A percentile compares a stretch with the other conserved stretches of the same genome.
Conservation (phyloP, 495 filamentous ascomycete genomes). For the Penicillium daleae region DNA sequence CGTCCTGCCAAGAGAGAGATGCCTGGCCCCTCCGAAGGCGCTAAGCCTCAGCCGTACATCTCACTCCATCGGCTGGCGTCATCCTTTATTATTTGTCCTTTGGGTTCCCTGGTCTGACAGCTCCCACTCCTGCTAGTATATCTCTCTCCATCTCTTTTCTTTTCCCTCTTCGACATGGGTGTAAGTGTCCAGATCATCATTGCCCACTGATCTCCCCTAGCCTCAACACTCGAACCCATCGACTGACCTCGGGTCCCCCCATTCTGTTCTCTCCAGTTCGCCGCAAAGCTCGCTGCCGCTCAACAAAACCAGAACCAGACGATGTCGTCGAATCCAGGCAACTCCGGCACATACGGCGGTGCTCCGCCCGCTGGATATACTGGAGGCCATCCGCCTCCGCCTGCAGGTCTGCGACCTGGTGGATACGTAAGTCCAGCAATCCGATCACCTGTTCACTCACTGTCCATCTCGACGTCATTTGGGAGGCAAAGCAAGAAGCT, state of each 20-base stretch:
- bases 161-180: constrained; percentile 33
- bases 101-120: not conserved
- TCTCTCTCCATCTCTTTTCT: constrained; percentile 2
- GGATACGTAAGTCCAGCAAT: constrained; percentile 43
- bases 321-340: constrained; percentile 20
- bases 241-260: constrained; percentile 4
- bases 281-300: constrained; percentile 48
- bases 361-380: constrained; percentile 48
- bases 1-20: not conserved
- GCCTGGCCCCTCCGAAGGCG: not conserved
- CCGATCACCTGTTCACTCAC: constrained; percentile 16
- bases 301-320: constrained; percentile 32
- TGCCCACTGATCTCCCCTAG: not conserved
- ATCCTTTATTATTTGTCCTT: constrained; percentile 7
- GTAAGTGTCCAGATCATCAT: constrained; percentile 39
- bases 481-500: constrained; percentile 1
- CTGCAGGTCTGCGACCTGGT: constrained; percentile 41
- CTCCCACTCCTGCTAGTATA: not conserved
- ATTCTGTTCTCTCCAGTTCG: constrained; percentile 36
- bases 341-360: constrained; percentile 39
- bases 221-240: not conserved
- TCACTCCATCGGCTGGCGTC: constrained; percentile 11
- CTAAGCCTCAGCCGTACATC: constrained; percentile 1
- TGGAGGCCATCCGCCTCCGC: constrained; percentile 48
- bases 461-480: constrained; percentile 30